Conservation (phyloP, 2,329 filamentous ascomycete genomes). For the Sporothrix curviconia region DNA sequence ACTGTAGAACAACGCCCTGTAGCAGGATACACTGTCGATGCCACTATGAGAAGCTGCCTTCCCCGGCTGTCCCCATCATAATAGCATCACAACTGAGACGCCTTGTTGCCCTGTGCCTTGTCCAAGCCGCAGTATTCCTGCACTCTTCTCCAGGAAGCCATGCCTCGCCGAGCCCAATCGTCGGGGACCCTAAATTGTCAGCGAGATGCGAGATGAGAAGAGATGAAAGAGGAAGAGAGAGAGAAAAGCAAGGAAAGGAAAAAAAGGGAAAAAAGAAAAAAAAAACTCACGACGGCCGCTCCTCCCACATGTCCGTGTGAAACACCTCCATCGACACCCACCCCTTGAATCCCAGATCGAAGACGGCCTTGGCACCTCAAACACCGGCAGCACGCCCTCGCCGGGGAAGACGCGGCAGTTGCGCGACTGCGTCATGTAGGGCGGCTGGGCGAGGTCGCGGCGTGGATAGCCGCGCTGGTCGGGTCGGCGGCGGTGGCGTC, state of each 20-base stretch:
- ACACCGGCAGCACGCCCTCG: not conserved
- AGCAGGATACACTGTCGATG: no score
- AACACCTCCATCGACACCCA: constrained; percentile 4
- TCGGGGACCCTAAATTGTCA: not conserved
- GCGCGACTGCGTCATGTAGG: not conserved
- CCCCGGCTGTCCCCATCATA: no score
- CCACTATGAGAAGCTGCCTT: no score
- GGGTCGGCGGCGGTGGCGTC: not conserved
- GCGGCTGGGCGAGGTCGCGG: not conserved
- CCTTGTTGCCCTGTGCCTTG: not conserved
- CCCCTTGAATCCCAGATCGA: not conserved
- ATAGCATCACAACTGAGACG: not conserved
- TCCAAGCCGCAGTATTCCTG: not conserved
- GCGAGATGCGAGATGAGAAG: no score
- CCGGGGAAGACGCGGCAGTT: not conserved
- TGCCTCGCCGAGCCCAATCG: not conserved
- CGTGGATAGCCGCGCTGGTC: not conserved
- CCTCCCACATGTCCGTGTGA: not conserved
- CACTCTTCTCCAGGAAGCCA: not conserved
- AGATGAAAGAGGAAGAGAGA: no score
- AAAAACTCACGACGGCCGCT: not conserved
- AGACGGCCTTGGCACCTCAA: not conserved
- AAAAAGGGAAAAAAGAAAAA: no score
- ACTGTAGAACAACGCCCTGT: no score
- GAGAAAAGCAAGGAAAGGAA: no score